Base-by-base conservation (phyloP, 257 asterid species). In the Plantago elongata region DNA sequence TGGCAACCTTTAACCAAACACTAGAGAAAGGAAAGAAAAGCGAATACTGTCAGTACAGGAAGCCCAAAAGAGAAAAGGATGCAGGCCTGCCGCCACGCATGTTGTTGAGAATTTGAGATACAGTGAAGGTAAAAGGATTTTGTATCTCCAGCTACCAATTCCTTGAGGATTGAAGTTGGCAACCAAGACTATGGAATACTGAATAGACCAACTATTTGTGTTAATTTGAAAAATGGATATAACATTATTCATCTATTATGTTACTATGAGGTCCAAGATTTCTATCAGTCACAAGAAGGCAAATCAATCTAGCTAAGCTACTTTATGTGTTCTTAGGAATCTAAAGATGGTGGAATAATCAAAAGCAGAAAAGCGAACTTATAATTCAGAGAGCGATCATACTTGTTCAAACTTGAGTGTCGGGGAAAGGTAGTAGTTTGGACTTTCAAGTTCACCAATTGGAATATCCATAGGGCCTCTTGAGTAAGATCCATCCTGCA, bases 1-100 rank as follows among this genome's bases (percentile, higher is more conserved):
- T 93, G 97, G 89, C 96, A 89, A 63, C 99, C 96, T 80, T 89
- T 93, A 46, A 93, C 99, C 82, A 93, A 74, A 79, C 99, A 93
- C 99, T 89, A 60, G 51, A 67, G 57, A 62, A 45, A 62, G 67
- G 65, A 64, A 52, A 38, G 45, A 22, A 40, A 52, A 37, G 29
- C 3, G 5, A 47, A 13, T 34, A 17, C 9, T 9, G 51, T 49
- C 60, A n/a, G 44, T 44, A 54, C 45, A 27, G 16, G 3, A 13
- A 55, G 51, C 37, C 12, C 13, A 22, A 18, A 40, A 58, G 6
- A 0, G 9, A 44, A 52, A 13, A 37, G 51, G 54, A 38, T 7
- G n/a, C 15, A n/a, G n/a, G n/a, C n/a, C n/a, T n/a, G n/a, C n/a
- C n/a, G n/a, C n/a, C n/a, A n/a, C n/a, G n/a, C n/a, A n/a, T n/a